Percentiles rank a stretch among this genome's conserved stretches.
phyloP scores from a whole-genome alignment of 2,329 filamentous ascomycete species.

The Gnomoniopsis smithogilvyi region DNA sequence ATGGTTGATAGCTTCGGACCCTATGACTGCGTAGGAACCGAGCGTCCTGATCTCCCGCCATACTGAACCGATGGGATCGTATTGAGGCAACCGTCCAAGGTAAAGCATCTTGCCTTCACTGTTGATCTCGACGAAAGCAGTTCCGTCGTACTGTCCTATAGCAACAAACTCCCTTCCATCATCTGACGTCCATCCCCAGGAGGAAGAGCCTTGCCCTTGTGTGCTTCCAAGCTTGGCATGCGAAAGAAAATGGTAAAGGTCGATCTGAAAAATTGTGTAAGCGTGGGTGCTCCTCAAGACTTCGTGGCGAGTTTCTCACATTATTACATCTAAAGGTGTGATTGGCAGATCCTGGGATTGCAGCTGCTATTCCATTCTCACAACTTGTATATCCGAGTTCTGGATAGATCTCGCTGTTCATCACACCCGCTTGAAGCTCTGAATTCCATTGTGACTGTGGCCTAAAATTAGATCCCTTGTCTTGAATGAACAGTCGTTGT shows the following conservation, averaged over 20 bases:
- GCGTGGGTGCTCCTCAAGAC: accelerated
- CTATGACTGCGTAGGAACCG: conserved; percentile 35
- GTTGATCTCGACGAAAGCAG: conserved; percentile 51
- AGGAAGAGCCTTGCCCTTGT: conserved; percentile 33
- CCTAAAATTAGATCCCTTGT: neutral
- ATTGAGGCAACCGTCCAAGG: conserved; percentile 50
- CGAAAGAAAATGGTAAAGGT: conserved; percentile 35
- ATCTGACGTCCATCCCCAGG: conserved; percentile 52
- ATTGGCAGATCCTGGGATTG: neutral
- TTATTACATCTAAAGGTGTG: conserved; percentile 7
- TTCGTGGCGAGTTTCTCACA: neutral
- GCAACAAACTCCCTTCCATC: conserved; percentile 53
- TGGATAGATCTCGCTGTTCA: conserved; percentile 1
- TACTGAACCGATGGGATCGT: conserved; percentile 38
- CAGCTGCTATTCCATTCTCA: neutral
- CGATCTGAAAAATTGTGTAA: conserved; percentile 23
- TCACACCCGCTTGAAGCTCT: neutral
- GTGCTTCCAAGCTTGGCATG: conserved; percentile 32
- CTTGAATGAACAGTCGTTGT: neutral
- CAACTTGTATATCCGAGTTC: conserved; percentile 3
- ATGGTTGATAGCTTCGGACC: conserved; percentile 43
- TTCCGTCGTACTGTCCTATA: conserved; percentile 51
- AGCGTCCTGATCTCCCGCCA: conserved; percentile 51
- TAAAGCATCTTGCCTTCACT: conserved; percentile 47
- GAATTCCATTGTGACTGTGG: conserved; percentile 4